Evolutionary conservation across 208 protist species (phyloP), one percentile per base, ranked within the genome.

Genomic region (Wallacemonas sp.): DNA sequence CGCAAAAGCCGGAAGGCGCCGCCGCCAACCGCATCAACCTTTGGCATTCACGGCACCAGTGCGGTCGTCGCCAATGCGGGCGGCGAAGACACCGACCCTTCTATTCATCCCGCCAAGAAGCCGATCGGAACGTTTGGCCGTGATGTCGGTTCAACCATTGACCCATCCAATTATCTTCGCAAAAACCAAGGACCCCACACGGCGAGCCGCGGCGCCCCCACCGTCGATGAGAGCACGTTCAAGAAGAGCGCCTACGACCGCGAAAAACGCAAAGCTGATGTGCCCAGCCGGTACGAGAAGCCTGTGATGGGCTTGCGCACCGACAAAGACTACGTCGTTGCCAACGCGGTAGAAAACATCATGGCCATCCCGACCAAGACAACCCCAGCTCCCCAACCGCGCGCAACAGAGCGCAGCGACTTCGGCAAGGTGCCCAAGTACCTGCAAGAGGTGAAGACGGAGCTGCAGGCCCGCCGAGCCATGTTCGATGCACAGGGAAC

Each of bases 281-380:
- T 97, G 13, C 87, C 92, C 6, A 68, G 65, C 66, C 81, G 85
- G 24, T 48, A 85, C 39, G 94, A 98, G 41, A 84, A 78, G 50
- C 96, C 96, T 0, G 83, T 98, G 32, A 95, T 97, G 88, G 94
- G 94, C 0, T 66, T 98, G 10, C 94, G 84, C 41, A 95, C 92
- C 1, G 85, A 97, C 30, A 98, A 98, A 73, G 97, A 98, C 61
- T 98, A 91, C 67, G 91, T 98, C 9, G 79, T 97, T 15, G 86
- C 87, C 17, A 98, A 98, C 67, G 94, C 96, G 8, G 96, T 98
- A 3, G 94, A 98, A 46, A 96, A 85, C 64, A 91, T 94, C 62
- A 61, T 97, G 66, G 87, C 89, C 9, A 76, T 94, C 53, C 89
- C 92, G 5, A 83, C 81, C 5, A 97, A 93, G 63, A 69, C 66